These are phyloP conservation scores for Taxawa tesnikishii DNA, from an alignment of 2,329 filamentous ascomycete genomes.

Conservation along the genomic window DNA sequence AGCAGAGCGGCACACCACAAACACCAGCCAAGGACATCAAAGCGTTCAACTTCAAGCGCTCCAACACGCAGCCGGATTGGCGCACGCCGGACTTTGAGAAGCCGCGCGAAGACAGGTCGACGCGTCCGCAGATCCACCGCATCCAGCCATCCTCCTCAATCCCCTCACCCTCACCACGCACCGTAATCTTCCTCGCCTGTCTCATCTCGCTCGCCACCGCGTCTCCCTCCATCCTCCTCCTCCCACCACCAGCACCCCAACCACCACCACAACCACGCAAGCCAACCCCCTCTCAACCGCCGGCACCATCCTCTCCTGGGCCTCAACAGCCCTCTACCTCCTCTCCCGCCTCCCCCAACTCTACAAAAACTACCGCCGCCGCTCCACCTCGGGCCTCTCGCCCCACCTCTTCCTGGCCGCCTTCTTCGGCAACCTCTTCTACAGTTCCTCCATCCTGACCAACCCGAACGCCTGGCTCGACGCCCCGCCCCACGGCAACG, in stretches of 20 bases:
- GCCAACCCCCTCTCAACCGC: conserved; percentile 26
- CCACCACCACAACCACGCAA: conserved; percentile 13
- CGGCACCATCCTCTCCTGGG: conserved; percentile 43
- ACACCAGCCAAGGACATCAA: conserved; percentile 8
- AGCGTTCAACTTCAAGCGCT: too few species aligned
- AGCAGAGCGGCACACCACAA: conserved; percentile 3
- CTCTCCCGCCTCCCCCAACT: conserved; percentile 51
- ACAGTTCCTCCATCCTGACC: conserved; percentile 47
- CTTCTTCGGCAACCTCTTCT: conserved; percentile 57
- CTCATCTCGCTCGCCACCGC: conserved; percentile 30
- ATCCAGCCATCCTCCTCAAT: conserved; percentile 23
- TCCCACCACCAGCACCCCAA: not conserved
- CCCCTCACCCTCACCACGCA: conserved; percentile 32
- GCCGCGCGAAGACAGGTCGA: conserved; percentile 7
- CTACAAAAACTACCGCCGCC: conserved; percentile 51
- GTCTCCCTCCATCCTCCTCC: conserved; percentile 14
- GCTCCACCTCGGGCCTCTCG: conserved; percentile 51
- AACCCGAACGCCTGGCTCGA: conserved; percentile 53
- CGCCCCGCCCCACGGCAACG: conserved; percentile 40
- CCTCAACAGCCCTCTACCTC: conserved; percentile 45
- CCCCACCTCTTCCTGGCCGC: conserved; percentile 53
- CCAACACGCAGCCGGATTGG: conserved; percentile 4
- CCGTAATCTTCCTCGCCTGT: conserved; percentile 33
- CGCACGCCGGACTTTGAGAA: conserved; percentile 12
- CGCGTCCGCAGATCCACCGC: conserved; percentile 13